A percentile compares a stretch with the other conserved stretches of the same genome.
Evolutionary conservation across 768 basidiomycete genomes (phyloP).

Genomic region (Termitomyces sp.): DNA sequence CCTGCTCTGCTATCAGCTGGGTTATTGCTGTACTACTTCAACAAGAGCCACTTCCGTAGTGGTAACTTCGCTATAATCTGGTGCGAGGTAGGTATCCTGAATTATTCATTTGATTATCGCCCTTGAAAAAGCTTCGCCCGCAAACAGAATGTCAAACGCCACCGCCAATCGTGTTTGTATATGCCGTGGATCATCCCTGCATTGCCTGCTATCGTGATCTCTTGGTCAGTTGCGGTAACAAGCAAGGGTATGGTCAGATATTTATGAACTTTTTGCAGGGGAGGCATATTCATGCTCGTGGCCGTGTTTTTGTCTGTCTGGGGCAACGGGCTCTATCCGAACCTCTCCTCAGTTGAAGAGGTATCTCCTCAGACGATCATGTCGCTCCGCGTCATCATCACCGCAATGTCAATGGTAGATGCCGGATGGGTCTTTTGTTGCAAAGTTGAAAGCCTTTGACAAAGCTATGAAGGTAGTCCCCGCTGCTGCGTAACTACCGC

Average conservation of each 20-base stretch:
- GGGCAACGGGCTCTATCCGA: neutral
- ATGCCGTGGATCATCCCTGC: neutral
- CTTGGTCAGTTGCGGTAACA: neutral
- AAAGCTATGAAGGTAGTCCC: neutral
- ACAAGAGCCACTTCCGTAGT: neutral
- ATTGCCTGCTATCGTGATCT: neutral
- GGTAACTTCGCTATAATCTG: neutral
- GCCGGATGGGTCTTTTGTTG: neutral
- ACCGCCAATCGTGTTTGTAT: neutral
- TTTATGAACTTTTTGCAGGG: neutral
- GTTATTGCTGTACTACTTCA: neutral
- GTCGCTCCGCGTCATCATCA: neutral
- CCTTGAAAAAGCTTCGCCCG: neutral
- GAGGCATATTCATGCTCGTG: neutral
- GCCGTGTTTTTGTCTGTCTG: neutral
- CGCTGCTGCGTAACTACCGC: no score
- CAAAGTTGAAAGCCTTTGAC: neutral
- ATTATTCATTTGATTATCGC: neutral
- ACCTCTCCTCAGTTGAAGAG: neutral
- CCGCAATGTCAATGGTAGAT: neutral
- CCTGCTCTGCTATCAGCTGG: neutral
- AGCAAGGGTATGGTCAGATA: neutral
- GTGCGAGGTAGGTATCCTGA: neutral
- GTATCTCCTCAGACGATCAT: neutral
- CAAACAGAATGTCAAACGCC: neutral